Evolutionary conservation across 805 yeast genomes (phyloP).

Genomic region (Saturnispora galanensis): DNA sequence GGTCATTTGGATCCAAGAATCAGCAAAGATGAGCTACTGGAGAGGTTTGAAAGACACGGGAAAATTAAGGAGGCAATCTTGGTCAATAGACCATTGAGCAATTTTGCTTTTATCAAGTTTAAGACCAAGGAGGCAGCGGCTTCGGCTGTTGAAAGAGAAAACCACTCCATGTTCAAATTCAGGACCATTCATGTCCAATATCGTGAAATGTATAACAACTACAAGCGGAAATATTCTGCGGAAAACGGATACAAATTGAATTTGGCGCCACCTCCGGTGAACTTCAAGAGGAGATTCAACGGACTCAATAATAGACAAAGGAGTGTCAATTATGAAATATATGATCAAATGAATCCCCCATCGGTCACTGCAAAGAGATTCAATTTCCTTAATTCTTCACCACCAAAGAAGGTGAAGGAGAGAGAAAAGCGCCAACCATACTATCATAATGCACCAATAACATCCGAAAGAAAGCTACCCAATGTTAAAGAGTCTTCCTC

Average conservation of each 20-base stretch:
- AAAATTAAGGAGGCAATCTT: slow-evolving; percentile 46
- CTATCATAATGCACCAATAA: no score
- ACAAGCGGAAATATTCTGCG: slow-evolving; percentile 23
- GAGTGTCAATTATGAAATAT: slow-evolving; percentile 7
- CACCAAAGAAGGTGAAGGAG: background rate
- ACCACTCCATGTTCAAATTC: slow-evolving; percentile 64
- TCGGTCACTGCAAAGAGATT: background rate
- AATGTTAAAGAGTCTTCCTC: no score
- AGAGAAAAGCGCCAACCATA: no score
- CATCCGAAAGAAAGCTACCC: no score
- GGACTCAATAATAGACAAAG: background rate
- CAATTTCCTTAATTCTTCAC: background rate
- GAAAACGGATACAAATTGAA: slow-evolving; percentile 21
- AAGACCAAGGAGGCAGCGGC: slow-evolving; percentile 66
- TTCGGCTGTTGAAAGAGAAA: slow-evolving; percentile 76
- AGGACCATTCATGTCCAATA: slow-evolving; percentile 82
- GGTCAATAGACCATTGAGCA: slow-evolving; percentile 39
- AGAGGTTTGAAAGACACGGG: slow-evolving; percentile 63
- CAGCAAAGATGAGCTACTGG: slow-evolving; percentile 43
- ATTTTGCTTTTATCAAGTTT: slow-evolving; percentile 68
- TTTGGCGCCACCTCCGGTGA: slow-evolving; percentile 78
- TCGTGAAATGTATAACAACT: slow-evolving; percentile 45
- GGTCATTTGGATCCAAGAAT: slow-evolving; percentile 57
- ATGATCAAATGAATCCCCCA: background rate
- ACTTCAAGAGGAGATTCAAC: slow-evolving; percentile 37